phyloP scores from a whole-genome alignment of 139 green algal species.

The Chlamydomonas eustigma region DNA sequence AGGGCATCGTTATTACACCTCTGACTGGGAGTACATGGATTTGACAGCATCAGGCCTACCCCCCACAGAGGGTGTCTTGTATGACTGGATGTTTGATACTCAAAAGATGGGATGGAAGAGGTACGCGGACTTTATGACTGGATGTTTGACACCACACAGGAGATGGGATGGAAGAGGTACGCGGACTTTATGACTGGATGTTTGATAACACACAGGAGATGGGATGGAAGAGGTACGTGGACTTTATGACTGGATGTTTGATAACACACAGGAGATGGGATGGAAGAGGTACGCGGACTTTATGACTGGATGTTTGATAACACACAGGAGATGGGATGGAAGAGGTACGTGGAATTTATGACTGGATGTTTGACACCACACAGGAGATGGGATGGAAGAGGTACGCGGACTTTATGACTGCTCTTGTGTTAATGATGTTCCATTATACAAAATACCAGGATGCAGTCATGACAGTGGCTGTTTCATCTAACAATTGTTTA shows the following conservation, averaged over 20 bases:
- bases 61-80: slow-evolving; percentile 22
- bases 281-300: too few species aligned
- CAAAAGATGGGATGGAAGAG: slow-evolving; percentile 16
- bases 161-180: background rate
- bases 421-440: too few species aligned
- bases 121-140: background rate
- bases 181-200: background rate
- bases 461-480: too few species aligned
- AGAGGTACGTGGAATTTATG: too few species aligned
- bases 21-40: background rate
- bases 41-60: background rate
- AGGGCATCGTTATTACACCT: background rate
- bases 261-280: too few species aligned
- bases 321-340: too few species aligned
- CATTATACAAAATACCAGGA: too few species aligned
- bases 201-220: background rate
- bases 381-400: too few species aligned
- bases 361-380: too few species aligned
- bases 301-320: too few species aligned
- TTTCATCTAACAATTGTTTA: too few species aligned
- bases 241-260: background rate
- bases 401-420: too few species aligned
- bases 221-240: background rate
- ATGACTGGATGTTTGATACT: slow-evolving; percentile 60
- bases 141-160: background rate